Evolutionary conservation across 2,329 filamentous ascomycete species (phyloP), one percentile per base, ranked within the genome.

Genomic region (Didymella pinodella): DNA sequence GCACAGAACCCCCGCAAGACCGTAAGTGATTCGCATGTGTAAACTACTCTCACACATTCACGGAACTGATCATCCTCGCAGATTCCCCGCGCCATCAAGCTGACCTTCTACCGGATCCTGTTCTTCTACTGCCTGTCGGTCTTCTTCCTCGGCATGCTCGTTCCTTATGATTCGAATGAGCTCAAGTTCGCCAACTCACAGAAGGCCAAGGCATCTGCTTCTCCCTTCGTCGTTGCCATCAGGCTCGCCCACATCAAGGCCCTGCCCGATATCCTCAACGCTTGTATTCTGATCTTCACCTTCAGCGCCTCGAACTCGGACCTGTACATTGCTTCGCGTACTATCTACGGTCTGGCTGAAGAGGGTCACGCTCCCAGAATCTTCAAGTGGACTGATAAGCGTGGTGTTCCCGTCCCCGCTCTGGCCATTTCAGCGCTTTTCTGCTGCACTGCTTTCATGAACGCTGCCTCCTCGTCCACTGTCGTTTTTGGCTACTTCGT

Each of bases 71-170:
- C 1, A 1, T 2, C 2, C n/a, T n/a, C 2, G 4, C 28, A 54
- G 75, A 90, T 94, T 61, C 91, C 91, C 7, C 86, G 88, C 59
- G 90, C 90, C 52, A 93, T 93, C 81, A 90, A 88, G 74, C 83
- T 92, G 48, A 93, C 90, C 65, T 93, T 93, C 78, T 93, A 86
- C 81, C 90, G 91, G 57, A 93, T 94, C 74, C 78, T 92, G 65
- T 81, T 93, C 80, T 94, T 94, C 82, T 94, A 94, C 81, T 83
- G 88, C 68, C 77, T 92, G 58, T 88, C 85, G 22, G 89, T 93
- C 34, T 83, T 94, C 51, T 83, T 93, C 50, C 81, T 94, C 54
- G 90, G 90, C 70, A 91, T 92, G 84, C 83, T 90, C 50, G 88
- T 94, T 4, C 89, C 90, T 1, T 93, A 90, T 81, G 79, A 93